Conservation (phyloP, 257 asterid species). For the Avicennia marina region DNA sequence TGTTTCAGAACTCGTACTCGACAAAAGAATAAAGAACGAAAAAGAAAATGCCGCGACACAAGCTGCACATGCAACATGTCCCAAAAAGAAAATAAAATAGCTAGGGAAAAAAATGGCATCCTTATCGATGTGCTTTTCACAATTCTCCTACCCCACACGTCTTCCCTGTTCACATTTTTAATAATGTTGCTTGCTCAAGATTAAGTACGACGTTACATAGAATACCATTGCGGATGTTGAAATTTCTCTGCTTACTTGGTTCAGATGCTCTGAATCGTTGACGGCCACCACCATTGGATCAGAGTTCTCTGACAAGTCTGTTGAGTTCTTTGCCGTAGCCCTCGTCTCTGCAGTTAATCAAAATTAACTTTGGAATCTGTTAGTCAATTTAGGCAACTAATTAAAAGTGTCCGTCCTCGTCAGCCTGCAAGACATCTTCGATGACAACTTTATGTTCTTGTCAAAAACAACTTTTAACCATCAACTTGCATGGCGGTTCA, state of each 20-base stretch:
- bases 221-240: neutral
- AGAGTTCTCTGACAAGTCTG: neutral
- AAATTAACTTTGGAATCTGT: neutral
- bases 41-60: neutral
- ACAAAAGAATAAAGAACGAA: too few species aligned
- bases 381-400: slow-evolving; percentile 2
- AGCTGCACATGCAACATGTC: slow-evolving; percentile 30
- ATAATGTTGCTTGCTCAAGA: too few species aligned
- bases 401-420: neutral
- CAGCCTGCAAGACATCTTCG: neutral
- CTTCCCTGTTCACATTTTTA: too few species aligned
- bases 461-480: neutral
- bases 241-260: slow-evolving; percentile 25
- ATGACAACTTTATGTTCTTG: neutral
- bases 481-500: slow-evolving; percentile 16
- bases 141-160: too few species aligned
- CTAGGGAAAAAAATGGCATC: too few species aligned
- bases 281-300: slow-evolving; percentile 31
- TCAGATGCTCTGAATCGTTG: slow-evolving; percentile 23
- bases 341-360: slow-evolving; percentile 22
- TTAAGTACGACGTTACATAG: slow-evolving; percentile 20
- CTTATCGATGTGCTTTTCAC: too few species aligned
- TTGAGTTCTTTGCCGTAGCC: neutral
- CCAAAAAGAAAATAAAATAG: too few species aligned
- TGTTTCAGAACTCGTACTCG: too few species aligned